Evolutionary conservation across 163 green algal genomes (phyloP), one percentile per base, ranked within the genome.

Genomic region (Scenedesmus sp.): DNA sequence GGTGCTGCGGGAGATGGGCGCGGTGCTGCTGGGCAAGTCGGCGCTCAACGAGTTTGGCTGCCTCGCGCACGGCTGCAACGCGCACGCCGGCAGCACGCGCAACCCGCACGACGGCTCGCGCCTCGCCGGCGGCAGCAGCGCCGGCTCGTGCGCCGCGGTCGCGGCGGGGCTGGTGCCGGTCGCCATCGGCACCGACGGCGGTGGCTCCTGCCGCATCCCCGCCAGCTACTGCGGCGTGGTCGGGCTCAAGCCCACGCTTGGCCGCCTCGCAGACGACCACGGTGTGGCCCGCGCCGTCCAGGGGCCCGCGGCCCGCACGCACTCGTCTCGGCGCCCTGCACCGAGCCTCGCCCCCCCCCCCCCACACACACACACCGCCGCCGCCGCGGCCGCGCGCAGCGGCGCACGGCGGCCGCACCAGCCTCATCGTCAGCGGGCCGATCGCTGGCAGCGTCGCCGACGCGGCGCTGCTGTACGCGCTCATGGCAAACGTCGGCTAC

Each of bases 1-100:
- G 28, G 77, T 79, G 10, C 75, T 95, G 65, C 67, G 75, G 9
- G 58, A 70, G 2, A 70, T 87, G 9, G 90, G 90, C 1, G 90
- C 88, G 0, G 39, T 95, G 24, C 75, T 93, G 48, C 5, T 93
- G 10, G 90, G 90, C 67, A 95, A 95, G 78, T 70, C 85, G 11
- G 88, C 85, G 51, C 73, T 90, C 64, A 85, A 92, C 53, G 91
- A 95, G 86, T 78, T 92, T 7, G 91, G 89, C 7, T 24, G 90
- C 22, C 80, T 89, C 64, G 87, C 84, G 5, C 89, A 81, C 2
- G 88, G 90, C 7, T 65, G 90, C 2, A 93, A 93, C 78, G 64
- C 75, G 22, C 50, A 72, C 3, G 47, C 65, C 47, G 90, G 88
- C 42, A 89, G 83, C 0, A 28, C 84, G 0, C 80, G 81, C 70